Evolutionary conservation across 768 basidiomycete genomes (phyloP), one percentile per base, ranked within the genome.

Genomic region (Leccinellum luteum): DNA sequence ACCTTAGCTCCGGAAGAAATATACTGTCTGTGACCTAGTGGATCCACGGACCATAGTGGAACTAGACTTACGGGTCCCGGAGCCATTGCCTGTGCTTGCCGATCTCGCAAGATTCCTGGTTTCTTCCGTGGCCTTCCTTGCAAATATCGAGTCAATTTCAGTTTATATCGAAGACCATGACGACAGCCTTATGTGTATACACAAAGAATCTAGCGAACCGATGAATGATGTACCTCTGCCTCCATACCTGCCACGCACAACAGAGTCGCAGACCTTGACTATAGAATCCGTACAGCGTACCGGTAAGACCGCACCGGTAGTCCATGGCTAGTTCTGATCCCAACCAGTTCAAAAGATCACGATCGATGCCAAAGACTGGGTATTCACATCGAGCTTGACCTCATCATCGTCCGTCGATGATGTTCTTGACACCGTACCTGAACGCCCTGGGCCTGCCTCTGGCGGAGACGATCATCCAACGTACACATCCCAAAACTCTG

Each of bases 61-160:
- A 17, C 58, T 63, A 12, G 38, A 64, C 15, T 14, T 63, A 31
- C 30, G 17, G n/a, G n/a, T 9, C 1, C 47, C 43, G n/a, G 62
- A 64, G 14, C 35, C 19, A 21, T 32, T 60, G 0, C 62, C 62
- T 1, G 9, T 41, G 4, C 48, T 63, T 10, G 9, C 27, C 3
- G 51, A 64, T 51, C 60, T 57, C 14, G 14, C 61, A 9, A 64
- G 23, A 23, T 63, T 63, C 38, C 28, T 62, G 2, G 45, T 62
- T 34, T 62, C 61, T 38, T 62, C 61, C 1, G 27, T 62, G 4
- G 45, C 61, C 23, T 52, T 62, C 14, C 41, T 62, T 13, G 6
- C 38, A 5, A 55, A 49, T 25, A 52, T 63, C 8, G 3, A 27
- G 6, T 45, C 41, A 4, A 47, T 63, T 41, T 59, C 47, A 9